Conservation (phyloP, 139 green algal species). For the Trebouxia sp. region DNA sequence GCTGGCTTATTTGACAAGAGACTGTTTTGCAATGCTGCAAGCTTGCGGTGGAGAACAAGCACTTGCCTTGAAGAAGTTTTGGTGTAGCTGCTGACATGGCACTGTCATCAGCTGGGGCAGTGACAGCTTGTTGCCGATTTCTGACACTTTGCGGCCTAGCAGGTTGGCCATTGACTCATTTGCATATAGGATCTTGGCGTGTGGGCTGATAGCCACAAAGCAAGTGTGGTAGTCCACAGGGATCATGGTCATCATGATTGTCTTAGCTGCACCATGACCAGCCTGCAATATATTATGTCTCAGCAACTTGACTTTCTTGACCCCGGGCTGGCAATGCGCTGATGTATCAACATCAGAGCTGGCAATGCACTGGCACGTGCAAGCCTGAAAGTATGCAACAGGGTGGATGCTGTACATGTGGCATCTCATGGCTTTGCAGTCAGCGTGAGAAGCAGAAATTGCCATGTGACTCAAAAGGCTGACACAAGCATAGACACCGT, state of each 20-base stretch:
- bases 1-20: no score
- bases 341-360: background rate
- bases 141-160: background rate
- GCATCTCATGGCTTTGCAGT: no score
- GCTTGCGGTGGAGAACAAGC: background rate
- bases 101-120: slow-evolving; percentile 23
- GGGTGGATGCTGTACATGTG: no score
- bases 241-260: slow-evolving; percentile 15
- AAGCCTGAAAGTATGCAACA: no score
- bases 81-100: slow-evolving; percentile 11
- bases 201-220: slow-evolving; percentile 14
- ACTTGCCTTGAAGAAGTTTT: slow-evolving; percentile 22
- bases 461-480: no score
- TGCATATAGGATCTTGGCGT: slow-evolving; percentile 20
- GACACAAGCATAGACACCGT: no score
- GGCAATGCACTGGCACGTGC: background rate
- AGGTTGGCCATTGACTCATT: slow-evolving; percentile 18
- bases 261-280: background rate
- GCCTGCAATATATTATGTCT: no score
- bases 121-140: slow-evolving; percentile 15
- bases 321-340: no score
- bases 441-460: no score
- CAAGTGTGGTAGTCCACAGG: slow-evolving; percentile 14
- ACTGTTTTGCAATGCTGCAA: background rate
- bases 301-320: no score